Conservation (phyloP, 2,329 filamentous ascomycete genomes). For the Fusarium newnesense region DNA sequence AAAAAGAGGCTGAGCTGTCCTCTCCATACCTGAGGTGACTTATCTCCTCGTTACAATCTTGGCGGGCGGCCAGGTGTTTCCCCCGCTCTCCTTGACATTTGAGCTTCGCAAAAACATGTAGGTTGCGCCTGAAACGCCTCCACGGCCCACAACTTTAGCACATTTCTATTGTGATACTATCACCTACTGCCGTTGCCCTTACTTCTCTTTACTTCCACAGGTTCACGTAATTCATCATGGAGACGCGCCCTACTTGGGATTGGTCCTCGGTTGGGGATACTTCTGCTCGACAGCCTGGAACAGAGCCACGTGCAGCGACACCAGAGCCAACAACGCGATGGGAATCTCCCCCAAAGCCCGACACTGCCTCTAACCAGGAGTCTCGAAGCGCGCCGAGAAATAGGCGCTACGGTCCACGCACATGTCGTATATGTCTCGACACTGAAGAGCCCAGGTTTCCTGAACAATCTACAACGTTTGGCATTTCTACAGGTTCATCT, state of each 20-base stretch:
- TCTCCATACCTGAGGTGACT: slow-evolving; percentile 32
- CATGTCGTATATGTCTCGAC: slow-evolving; percentile 92
- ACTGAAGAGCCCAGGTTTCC: slow-evolving; percentile 63
- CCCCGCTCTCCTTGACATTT: slow-evolving; percentile 34
- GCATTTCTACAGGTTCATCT: slow-evolving; percentile 47
- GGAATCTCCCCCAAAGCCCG: slow-evolving; percentile 8
- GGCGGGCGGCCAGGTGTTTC: slow-evolving; percentile 34
- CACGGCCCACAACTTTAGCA: slow-evolving; percentile 22
- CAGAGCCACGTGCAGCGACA: slow-evolving; percentile 11
- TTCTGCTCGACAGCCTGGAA: slow-evolving; percentile 16
- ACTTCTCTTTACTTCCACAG: slow-evolving; percentile 34
- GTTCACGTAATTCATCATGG: slow-evolving; percentile 41
- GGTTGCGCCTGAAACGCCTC: slow-evolving; percentile 40
- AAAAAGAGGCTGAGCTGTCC: slow-evolving; percentile 47
- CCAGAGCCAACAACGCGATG: slow-evolving; percentile 10
- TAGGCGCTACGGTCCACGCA: slow-evolving; percentile 73
- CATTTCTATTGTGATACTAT: slow-evolving; percentile 19
- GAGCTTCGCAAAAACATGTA: slow-evolving; percentile 42
- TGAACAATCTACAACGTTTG: slow-evolving; percentile 46
- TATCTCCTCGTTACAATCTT: slow-evolving; percentile 33
- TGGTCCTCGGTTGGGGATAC: slow-evolving; percentile 40
- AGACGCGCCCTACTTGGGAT: slow-evolving; percentile 42
- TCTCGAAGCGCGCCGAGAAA: slow-evolving; percentile 22
- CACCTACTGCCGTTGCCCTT: slow-evolving; percentile 16
- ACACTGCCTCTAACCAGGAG: slow-evolving; percentile 7